A percentile compares a stretch with the other conserved stretches of the same genome.
Conservation (phyloP, 345 rosid genomes). For the Excoecaria agallocha region DNA sequence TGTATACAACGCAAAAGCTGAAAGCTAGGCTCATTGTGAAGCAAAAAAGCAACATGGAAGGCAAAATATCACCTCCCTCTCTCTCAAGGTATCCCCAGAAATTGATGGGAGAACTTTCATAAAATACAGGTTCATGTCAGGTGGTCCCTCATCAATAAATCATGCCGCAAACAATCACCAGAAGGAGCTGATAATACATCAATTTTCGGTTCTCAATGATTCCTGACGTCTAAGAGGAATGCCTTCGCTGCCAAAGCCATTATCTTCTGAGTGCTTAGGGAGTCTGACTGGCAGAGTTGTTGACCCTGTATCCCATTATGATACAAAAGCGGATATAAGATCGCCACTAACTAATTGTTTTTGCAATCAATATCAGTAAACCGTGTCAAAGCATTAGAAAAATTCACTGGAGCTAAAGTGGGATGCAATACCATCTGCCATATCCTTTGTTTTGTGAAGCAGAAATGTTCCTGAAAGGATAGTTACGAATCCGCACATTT, state of each 20-base stretch:
- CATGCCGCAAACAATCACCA: neutral
- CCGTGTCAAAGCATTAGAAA: neutral
- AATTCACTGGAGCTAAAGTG: neutral
- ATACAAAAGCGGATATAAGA: neutral
- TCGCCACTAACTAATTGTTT: neutral
- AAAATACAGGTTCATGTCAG: conserved; percentile 22
- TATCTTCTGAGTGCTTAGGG: conserved; percentile 41
- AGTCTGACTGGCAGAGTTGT: conserved; percentile 35
- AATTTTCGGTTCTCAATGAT: conserved; percentile 24
- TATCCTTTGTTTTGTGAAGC: conserved; percentile 58
- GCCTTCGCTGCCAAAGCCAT: conserved; percentile 36
- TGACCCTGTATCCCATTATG: conserved; percentile 26
- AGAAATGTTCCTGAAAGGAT: conserved; percentile 61
- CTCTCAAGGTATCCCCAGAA: conserved; percentile 8
- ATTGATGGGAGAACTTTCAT: conserved; percentile 4
- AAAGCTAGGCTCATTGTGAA: conserved; percentile 2
- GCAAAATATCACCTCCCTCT: conserved; percentile 16
- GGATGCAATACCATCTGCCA: conserved; percentile 40
- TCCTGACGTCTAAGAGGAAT: conserved; percentile 49
- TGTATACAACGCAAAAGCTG: conserved; percentile 22
- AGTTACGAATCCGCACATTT: conserved; percentile 61
- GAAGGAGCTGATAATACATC: conserved; percentile 13
- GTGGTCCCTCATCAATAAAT: conserved; percentile 14
- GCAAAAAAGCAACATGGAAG: conserved; percentile 5
- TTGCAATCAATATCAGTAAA: neutral